phyloP scores from a whole-genome alignment of 1,284 basidiomycete genomes.

The Exobasidium rhododendri region DNA sequence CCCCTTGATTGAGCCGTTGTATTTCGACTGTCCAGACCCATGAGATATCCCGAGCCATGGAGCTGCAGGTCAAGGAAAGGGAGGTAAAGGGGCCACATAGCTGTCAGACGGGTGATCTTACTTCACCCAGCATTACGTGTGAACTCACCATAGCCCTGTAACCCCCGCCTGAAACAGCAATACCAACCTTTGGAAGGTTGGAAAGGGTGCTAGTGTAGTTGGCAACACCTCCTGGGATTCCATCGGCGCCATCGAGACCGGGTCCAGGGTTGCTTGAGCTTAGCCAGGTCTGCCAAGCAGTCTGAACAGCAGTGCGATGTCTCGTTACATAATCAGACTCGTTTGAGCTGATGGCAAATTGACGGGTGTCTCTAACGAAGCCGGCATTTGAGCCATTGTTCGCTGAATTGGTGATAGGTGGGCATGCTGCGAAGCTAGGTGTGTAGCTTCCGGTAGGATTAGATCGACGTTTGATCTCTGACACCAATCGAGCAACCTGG shows the following conservation, averaged over 20 bases:
- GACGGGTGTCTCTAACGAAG: slow-evolving; percentile 35
- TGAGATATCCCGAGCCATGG: slow-evolving; percentile 35
- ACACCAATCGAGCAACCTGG: neutral
- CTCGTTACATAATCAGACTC: slow-evolving; percentile 39
- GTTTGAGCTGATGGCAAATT: slow-evolving; percentile 25
- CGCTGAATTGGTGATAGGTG: slow-evolving; percentile 14
- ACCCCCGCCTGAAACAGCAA: slow-evolving; percentile 58
- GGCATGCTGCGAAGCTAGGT: slow-evolving; percentile 41
- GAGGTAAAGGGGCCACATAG: neutral
- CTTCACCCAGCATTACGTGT: no score
- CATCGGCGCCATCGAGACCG: slow-evolving; percentile 11
- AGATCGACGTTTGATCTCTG: slow-evolving; percentile 9
- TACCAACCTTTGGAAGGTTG: slow-evolving; percentile 54
- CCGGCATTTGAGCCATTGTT: slow-evolving; percentile 30
- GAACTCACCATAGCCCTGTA: slow-evolving; percentile 58
- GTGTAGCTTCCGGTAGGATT: slow-evolving; percentile 35
- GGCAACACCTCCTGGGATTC: slow-evolving; percentile 33
- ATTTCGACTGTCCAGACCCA: slow-evolving; percentile 48
- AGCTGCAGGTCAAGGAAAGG: neutral
- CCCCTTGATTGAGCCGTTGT: slow-evolving; percentile 40
- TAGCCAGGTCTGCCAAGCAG: slow-evolving; percentile 40
- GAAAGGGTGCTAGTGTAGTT: slow-evolving; percentile 32
- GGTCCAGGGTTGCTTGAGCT: slow-evolving; percentile 10
- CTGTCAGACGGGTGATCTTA: slow-evolving; percentile 10
- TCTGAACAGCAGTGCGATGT: slow-evolving; percentile 21